Evolutionary conservation across 176 grass and related monocot genomes (phyloP), one percentile per base, ranked within the genome.

Genomic region (Chloris gayana): DNA sequence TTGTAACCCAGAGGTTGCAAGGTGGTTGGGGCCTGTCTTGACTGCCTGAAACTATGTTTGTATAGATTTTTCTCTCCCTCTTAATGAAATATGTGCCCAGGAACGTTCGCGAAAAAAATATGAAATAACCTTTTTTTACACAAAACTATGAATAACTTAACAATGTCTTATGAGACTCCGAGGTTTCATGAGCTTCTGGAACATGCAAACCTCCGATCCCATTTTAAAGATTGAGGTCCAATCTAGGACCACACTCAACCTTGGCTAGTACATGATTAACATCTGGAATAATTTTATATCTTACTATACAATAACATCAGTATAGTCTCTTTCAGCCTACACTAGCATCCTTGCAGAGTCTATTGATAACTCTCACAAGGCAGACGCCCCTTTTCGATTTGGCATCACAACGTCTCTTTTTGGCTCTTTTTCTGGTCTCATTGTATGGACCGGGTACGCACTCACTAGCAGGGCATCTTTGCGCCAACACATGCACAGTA

Each of bases 381-480:
- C 37, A 39, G 6, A 39, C 17, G 57, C 57, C 24, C 13, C 61
- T 21, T 76, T 45, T 27, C 37, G 1, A 64, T 77, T 31, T 64
- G 75, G n/a, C 26, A 13, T 12, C 41, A 65, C 39, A 9, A 50
- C 19, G n/a, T 67, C 19, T 18, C 13, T 51, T 30, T 10, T 51
- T n/a, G 4, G n/a, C n/a, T n/a, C n/a, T n/a, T n/a, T n/a, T n/a
- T n/a, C 22, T 11, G 62, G 11, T 79, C 31, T 31, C 13, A 41
- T 37, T 37, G 49, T 32, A 69, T 31, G 61, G 38, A 1, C 44
- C 9, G 41, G 41, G 41, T 44, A 21, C 2, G 31, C 72, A 61
- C 65, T 80, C 60, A 38, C 39, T 77, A 32, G 12, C 64, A 82
- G 64, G 33, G 19, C 37, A 50, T 34, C 63, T 54, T 30, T 26